phyloP scores from a whole-genome alignment of 768 basidiomycete genomes.

The Boletus rubroflammeus region DNA sequence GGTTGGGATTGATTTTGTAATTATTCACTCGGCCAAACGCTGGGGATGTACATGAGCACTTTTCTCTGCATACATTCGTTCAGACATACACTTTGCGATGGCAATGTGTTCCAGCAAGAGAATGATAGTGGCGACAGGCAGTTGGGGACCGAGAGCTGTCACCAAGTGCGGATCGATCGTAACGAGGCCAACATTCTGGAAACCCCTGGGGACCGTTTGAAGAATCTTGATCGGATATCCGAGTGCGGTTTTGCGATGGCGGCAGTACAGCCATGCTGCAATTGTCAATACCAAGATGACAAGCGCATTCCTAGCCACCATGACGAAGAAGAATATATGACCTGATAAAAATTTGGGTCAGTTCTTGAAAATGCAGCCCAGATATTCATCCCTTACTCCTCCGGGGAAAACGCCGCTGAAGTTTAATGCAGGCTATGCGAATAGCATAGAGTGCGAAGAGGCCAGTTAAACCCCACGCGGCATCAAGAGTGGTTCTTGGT shows the following conservation, averaged over 20 bases:
- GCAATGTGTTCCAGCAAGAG: conserved; percentile 94
- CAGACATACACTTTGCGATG: conserved; percentile 79
- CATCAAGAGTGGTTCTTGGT: conserved; percentile 67
- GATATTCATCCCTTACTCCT: conserved; percentile 41
- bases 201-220: conserved; percentile 78
- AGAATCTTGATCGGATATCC: conserved; percentile 87
- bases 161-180: conserved; percentile 50
- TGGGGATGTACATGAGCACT: conserved; percentile 30
- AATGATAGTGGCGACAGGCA: conserved; percentile 86
- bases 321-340: conserved; percentile 73
- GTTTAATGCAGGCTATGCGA: conserved; percentile 49
- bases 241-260: conserved; percentile 49
- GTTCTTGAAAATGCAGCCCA: background rate
- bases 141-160: conserved; percentile 62
- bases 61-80: background rate
- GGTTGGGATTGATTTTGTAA: conserved; percentile 92
- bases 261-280: conserved; percentile 82
- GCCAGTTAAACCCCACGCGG: conserved; percentile 84
- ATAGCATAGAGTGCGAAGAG: conserved; percentile 69
- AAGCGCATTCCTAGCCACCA: conserved; percentile 78
- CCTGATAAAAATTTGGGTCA: conserved; percentile 35
- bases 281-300: conserved; percentile 85
- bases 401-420: conserved; percentile 59
- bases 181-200: conserved; percentile 54
- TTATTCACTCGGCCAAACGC: conserved; percentile 93